Base-by-base conservation (phyloP, 2,329 filamentous ascomycete species). In the Akanthomyces lecanii region DNA sequence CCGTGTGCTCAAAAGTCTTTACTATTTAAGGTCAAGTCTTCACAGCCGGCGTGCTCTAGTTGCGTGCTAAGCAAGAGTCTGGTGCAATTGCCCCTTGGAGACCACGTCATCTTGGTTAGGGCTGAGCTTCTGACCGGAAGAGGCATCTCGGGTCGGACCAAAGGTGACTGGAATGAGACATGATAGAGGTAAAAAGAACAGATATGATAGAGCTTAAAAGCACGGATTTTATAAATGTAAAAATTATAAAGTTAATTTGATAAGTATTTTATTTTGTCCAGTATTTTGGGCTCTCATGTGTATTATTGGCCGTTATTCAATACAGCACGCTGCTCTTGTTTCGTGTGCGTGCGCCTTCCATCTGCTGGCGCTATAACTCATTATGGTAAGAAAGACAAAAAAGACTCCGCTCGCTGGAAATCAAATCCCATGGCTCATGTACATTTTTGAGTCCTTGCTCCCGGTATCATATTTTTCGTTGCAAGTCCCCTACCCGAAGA, bases 371-470 rank as follows among this genome's bases (percentile, higher is more conserved):
- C 36, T 28, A 12, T 47, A 51, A 4, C 45, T 30, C 47, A 42
- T 51, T 1, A 52, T 42, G 4, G 11, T 40, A 7, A 59, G 4
- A 30, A 30, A 30, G 6, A 30, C 28, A 36, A 38, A 25, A 53
- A 2, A 54, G 36, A 51, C 56, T 38, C 40, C 28, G 40, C 40
- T 61, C 40, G 58, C 50, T 61, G n/a, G 33, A 58, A 50, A 50
- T 40, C n/a, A 23, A 47, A 38, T n/a, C 25, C 58, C 8, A 36
- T 52, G 28, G 11, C 1, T 51, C 50, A 54, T 47, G 28, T 40
- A 47, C 50, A 54, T 51, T 40, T 58, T 59, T 10, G 8, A 10
- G 16, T 30, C 45, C 33, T 12, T 40, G 11, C 4, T 50, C n/a
- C 51, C 33, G 14, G 14, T 50, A 44, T 58, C 30, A 47, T 58